These are phyloP conservation scores for Hypholoma fasciculare DNA, from an alignment of 768 basidiomycete species.

Conservation along the genomic window DNA sequence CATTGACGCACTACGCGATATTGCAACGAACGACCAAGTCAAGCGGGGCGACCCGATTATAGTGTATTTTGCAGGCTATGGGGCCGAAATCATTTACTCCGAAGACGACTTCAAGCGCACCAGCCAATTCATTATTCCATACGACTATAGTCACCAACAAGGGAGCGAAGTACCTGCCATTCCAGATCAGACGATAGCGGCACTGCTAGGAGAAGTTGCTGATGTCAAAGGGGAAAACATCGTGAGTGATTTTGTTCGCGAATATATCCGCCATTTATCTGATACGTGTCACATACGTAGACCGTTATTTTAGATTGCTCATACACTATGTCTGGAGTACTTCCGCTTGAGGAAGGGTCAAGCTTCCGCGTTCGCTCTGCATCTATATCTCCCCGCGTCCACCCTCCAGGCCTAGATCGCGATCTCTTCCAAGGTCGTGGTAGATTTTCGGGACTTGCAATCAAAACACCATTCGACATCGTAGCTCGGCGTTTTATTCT, in stretches of 20 bases:
- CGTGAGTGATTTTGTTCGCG: slow-evolving; percentile 2
- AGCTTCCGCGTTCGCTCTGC: not conserved
- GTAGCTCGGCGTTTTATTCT: too few relatives aligned
- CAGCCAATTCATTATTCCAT: slow-evolving; percentile 7
- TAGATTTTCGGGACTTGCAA: too few relatives aligned
- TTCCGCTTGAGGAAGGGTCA: not conserved
- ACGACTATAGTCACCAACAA: slow-evolving; percentile 6
- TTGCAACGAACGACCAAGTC: slow-evolving; percentile 1
- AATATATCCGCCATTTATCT: not conserved
- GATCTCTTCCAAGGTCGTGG: not conserved
- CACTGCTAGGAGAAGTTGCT: slow-evolving; percentile 6
- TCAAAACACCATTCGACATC: too few relatives aligned
- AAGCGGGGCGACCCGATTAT: slow-evolving; percentile 11
- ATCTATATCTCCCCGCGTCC: not conserved
- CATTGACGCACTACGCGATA: not conserved
- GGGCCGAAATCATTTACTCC: not conserved
- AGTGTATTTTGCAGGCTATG: slow-evolving; percentile 14
- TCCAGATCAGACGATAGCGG: not conserved
- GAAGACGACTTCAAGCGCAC: not conserved
- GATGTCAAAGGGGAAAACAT: slow-evolving; percentile 15
- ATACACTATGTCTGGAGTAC: not conserved
- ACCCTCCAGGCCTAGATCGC: not conserved
- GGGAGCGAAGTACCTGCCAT: not conserved
- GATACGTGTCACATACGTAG: not conserved
- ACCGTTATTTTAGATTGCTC: slow-evolving; percentile 15